A percentile compares a stretch with the other conserved stretches of the same genome.
These are phyloP conservation scores for Gracilaria domingensis DNA, from an alignment of 23 red algal genomes.

Conservation along the genomic window DNA sequence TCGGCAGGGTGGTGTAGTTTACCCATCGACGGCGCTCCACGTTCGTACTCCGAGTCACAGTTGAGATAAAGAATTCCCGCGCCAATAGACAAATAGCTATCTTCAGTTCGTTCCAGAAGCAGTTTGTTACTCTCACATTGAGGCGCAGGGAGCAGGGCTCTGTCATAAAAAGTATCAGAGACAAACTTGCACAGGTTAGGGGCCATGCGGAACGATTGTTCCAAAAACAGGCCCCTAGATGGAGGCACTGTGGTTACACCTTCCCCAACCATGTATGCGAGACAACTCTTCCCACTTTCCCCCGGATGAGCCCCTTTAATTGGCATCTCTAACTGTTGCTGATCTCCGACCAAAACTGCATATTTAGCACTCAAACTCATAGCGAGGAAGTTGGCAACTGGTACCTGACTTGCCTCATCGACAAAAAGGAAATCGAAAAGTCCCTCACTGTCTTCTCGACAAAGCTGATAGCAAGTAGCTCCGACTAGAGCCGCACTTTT, in stretches of 20 bases:
- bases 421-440: conserved; percentile 92
- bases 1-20: conserved; percentile 62
- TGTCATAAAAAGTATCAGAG: conserved; percentile 71
- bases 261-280: conserved; percentile 72
- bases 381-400: conserved; percentile 85
- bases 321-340: conserved; percentile 87
- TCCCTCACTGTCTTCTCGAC: conserved; percentile 41
- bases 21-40: no score
- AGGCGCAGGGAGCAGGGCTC: conserved; percentile 35
- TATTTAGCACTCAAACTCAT: conserved; percentile 67
- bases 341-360: conserved; percentile 91
- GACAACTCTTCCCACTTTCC: conserved; percentile 48
- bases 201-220: conserved; percentile 62
- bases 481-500: conserved; percentile 73
- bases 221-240: conserved; percentile 76
- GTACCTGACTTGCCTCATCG: conserved; percentile 91
- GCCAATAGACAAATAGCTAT: not conserved
- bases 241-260: conserved; percentile 62
- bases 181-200: conserved; percentile 78
- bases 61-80: conserved; percentile 36
- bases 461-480: conserved; percentile 81
- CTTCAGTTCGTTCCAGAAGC: not conserved
- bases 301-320: conserved; percentile 75
- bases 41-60: conserved; percentile 36
- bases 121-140: conserved; percentile 45